A percentile compares a stretch with the other conserved stretches of the same genome.
Evolutionary conservation across 1,284 basidiomycete genomes (phyloP).

Genomic region (Tilletiaria anomala): DNA sequence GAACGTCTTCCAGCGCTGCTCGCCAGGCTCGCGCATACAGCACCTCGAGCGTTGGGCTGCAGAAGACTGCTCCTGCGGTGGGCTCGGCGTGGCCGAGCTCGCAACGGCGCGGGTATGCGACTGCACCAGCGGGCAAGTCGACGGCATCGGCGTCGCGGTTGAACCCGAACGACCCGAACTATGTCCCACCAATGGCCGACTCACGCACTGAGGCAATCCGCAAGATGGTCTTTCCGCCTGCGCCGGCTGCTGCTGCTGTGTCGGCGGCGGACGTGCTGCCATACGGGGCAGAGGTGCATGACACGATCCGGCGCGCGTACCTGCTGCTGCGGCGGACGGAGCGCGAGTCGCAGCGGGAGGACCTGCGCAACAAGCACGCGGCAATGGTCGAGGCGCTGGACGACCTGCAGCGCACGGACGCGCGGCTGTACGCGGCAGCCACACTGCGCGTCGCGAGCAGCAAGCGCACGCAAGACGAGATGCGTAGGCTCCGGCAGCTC

Average conservation of each 20-base stretch:
- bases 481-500: slow-evolving; percentile 16
- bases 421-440: slow-evolving; percentile 18
- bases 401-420: slow-evolving; percentile 13
- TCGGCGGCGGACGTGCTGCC: slow-evolving; percentile 3
- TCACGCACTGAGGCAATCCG: slow-evolving; percentile 23
- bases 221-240: slow-evolving; percentile 26
- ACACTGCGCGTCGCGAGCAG: slow-evolving; percentile 25
- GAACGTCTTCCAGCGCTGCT: too few species aligned
- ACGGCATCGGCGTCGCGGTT: too few species aligned
- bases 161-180: slow-evolving; percentile 32
- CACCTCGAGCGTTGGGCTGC: neutral
- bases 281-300: slow-evolving; percentile 57
- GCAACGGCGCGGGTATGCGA: slow-evolving; percentile 16
- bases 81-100: neutral
- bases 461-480: slow-evolving; percentile 27
- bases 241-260: neutral
- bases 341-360: slow-evolving; percentile 44
- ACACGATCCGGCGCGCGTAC: slow-evolving; percentile 87
- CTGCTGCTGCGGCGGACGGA: slow-evolving; percentile 61
- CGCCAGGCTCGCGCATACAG: neutral
- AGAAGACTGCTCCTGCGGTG: neutral
- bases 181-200: slow-evolving; percentile 19
- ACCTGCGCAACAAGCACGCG: slow-evolving; percentile 18
- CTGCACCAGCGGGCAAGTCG: too few species aligned
- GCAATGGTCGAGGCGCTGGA: slow-evolving; percentile 23